A percentile compares a stretch with the other conserved stretches of the same genome.
phyloP scores from a whole-genome alignment of 441 rosid genomes.

The Metrosideros polymorpha region DNA sequence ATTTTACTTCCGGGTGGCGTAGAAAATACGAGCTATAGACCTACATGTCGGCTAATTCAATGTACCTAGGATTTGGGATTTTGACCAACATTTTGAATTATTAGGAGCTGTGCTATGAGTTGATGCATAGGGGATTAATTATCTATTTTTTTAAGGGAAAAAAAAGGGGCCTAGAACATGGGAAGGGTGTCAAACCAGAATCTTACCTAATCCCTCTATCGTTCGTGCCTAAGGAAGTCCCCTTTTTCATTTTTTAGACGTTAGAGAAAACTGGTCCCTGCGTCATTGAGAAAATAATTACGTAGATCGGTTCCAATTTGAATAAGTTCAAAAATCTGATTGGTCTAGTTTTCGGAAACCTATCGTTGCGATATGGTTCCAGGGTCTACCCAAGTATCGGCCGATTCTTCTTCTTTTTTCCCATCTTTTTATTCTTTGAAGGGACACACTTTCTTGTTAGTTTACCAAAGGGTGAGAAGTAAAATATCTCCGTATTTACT shows the following conservation, averaged over 20 bases:
- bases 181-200: background rate
- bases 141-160: background rate
- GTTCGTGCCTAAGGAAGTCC: background rate
- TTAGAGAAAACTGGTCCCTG: background rate
- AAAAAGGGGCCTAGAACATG: background rate
- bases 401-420: rapidly evolving
- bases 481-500: background rate
- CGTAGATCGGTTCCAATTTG: no score
- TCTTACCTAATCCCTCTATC: background rate
- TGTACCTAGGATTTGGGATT: background rate
- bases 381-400: no score
- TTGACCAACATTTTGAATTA: background rate
- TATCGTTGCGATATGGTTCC: rapidly evolving
- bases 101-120: background rate
- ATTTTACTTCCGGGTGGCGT: background rate
- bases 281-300: background rate
- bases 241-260: background rate
- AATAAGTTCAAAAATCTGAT: no score
- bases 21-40: background rate
- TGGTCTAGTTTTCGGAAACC: no score
- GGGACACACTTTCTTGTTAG: background rate
- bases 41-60: background rate
- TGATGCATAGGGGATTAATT: background rate
- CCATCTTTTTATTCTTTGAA: background rate
- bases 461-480: background rate